A percentile compares a stretch with the other conserved stretches of the same genome.
Conservation (phyloP, 495 filamentous ascomycete genomes). For the Penicillium flavigenum region DNA sequence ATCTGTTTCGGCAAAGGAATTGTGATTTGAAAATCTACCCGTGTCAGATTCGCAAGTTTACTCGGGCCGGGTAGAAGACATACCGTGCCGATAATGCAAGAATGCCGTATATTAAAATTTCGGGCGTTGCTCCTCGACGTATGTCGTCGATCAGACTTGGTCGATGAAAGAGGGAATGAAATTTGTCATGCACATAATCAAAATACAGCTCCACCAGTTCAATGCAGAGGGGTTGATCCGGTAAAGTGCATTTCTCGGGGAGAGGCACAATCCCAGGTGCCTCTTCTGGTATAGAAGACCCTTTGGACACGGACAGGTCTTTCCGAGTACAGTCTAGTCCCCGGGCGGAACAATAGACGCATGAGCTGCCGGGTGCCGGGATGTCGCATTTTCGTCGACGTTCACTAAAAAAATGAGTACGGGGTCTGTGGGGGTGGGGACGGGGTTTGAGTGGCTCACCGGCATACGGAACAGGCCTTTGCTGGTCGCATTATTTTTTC, state of each 20-base stretch:
- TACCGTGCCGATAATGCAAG: conserved; percentile 36
- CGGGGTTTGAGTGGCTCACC: conserved; percentile 8
- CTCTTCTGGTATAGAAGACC: neutral
- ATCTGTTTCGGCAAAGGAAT: conserved; percentile 22
- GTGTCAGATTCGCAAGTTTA: neutral
- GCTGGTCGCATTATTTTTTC: conserved; percentile 19
- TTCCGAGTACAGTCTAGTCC: conserved; percentile 8
- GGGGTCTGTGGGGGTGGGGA: neutral
- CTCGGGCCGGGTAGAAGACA: neutral
- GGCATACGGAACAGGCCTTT: conserved; percentile 20
- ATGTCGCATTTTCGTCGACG: conserved; percentile 19
- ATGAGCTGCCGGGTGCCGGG: conserved; percentile 14
- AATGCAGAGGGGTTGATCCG: conserved; percentile 20
- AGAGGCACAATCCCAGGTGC: neutral
- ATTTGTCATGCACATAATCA: conserved; percentile 42
- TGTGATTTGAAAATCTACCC: conserved; percentile 27
- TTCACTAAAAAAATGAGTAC: conserved; percentile 9
- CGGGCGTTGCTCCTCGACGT: conserved; percentile 15
- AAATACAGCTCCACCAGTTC: conserved; percentile 41
- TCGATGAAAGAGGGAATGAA: conserved; percentile 40
- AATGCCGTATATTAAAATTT: conserved; percentile 29
- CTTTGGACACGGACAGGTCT: neutral
- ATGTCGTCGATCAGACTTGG: conserved; percentile 33
- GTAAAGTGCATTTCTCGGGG: conserved; percentile 5
- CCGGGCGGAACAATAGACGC: conserved; percentile 14